phyloP scores from a whole-genome alignment of 2,329 filamentous ascomycete genomes.

The Trichoderma arundinaceum region DNA sequence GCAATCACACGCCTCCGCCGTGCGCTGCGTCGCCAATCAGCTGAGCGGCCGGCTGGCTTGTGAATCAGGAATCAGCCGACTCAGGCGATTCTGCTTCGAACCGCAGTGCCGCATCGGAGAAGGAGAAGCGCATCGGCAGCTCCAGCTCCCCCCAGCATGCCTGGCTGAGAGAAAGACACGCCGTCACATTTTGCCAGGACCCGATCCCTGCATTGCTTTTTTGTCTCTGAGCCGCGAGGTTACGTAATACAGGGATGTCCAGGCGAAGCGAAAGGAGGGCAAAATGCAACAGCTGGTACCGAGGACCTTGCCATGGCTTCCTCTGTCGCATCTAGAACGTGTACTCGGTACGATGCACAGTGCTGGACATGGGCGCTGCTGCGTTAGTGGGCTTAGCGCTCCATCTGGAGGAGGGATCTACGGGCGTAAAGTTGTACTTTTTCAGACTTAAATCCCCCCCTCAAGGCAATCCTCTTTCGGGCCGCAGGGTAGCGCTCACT shows the following conservation, averaged over 20 bases:
- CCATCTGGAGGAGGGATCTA: slow-evolving; percentile 4
- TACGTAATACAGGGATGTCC: slow-evolving; percentile 4
- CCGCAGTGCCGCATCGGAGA: too few relatives aligned
- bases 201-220: neutral
- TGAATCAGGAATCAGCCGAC: neutral
- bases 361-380: neutral
- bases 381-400: neutral
- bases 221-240: neutral
- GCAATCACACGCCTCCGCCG: slow-evolving; percentile 14
- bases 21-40: slow-evolving; percentile 13
- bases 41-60: neutral
- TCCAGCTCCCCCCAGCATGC: neutral
- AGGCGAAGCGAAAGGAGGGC: too few relatives aligned
- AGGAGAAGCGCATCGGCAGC: slow-evolving; percentile 6
- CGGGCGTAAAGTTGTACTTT: slow-evolving; percentile 22
- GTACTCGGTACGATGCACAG: too few relatives aligned
- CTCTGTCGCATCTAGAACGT: neutral
- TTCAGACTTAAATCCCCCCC: slow-evolving; percentile 15
- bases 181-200: neutral
- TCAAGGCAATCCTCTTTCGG: slow-evolving; percentile 13
- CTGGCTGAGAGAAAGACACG: neutral
- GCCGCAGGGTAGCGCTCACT: slow-evolving; percentile 26
- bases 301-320: too few relatives aligned
- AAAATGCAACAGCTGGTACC: too few relatives aligned
- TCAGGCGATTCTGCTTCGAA: neutral